Evolutionary conservation across 164 flowering plant genomes (phyloP).

Genomic region (Magnolia changhungtana): DNA sequence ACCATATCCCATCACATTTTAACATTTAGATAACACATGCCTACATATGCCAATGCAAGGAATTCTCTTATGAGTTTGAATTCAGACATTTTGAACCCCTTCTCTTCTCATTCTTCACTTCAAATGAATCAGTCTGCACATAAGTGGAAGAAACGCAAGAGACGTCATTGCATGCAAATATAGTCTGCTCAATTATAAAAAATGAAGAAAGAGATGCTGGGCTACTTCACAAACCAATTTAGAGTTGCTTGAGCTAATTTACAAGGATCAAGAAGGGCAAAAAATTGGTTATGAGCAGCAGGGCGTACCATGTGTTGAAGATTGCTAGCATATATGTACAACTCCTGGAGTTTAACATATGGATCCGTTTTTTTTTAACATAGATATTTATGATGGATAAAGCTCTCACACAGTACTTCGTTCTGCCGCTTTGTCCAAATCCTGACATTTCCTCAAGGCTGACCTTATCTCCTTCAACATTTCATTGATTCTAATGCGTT

Average conservation of each 20-base stretch:
- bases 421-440: conserved; percentile 7
- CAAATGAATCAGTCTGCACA: neutral
- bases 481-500: conserved; percentile 57
- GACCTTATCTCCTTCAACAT: conserved; percentile 80
- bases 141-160: neutral
- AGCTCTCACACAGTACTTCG: conserved; percentile 2
- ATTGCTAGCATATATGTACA: neutral
- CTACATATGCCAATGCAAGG: neutral
- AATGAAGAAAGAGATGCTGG: neutral
- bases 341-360: too few species aligned
- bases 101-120: neutral
- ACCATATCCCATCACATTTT: neutral
- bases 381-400: neutral
- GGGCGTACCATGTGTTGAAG: neutral
- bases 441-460: conserved; percentile 60
- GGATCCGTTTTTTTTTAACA: neutral
- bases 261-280: neutral
- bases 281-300: neutral
- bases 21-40: neutral
- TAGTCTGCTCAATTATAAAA: neutral
- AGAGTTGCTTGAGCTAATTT: neutral
- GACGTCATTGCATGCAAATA: neutral
- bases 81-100: neutral
- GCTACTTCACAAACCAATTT: neutral
- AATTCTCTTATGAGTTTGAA: neutral